Conservation (phyloP, 2,329 filamentous ascomycete species). For the Amauroascus niger region DNA sequence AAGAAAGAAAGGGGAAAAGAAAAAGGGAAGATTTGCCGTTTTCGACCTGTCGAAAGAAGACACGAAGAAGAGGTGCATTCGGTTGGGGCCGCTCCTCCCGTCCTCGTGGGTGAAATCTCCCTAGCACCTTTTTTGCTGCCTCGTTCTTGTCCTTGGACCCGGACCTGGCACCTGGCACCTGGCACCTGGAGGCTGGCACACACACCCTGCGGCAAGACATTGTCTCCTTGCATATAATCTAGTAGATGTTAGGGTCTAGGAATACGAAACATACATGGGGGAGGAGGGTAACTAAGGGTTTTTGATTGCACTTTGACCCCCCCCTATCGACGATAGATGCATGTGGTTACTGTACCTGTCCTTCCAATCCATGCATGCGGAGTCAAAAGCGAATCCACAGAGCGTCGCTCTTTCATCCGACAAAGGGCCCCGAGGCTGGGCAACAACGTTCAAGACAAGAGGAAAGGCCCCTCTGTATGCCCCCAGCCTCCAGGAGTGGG, state of each 20-base stretch:
- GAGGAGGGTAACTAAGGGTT: neutral
- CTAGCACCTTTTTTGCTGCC: neutral
- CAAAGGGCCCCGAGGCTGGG: no score
- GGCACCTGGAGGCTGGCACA: no score
- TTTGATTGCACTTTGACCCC: neutral
- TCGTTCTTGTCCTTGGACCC: no score
- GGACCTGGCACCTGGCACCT: no score
- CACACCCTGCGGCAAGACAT: neutral
- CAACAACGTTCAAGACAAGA: no score
- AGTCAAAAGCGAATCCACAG: neutral
- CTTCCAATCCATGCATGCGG: neutral
- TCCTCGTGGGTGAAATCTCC: conserved; percentile 1
- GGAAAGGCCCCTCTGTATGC: no score
- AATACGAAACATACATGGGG: neutral
- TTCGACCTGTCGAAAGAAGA: neutral
- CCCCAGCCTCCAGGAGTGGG: no score
- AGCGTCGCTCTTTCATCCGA: neutral
- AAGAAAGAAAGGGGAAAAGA: no score
- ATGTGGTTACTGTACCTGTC: no score
- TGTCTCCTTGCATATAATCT: neutral
- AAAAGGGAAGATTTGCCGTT: neutral
- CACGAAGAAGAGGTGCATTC: neutral
- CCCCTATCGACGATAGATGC: neutral
- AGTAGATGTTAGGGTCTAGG: neutral
- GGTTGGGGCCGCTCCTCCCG: conserved; percentile 1